A percentile compares a stretch with the other conserved stretches of the same genome.
These are phyloP conservation scores for Gonapodya prolifera DNA, from an alignment of 192 early-diverging fungal species.

Conservation along the genomic window DNA sequence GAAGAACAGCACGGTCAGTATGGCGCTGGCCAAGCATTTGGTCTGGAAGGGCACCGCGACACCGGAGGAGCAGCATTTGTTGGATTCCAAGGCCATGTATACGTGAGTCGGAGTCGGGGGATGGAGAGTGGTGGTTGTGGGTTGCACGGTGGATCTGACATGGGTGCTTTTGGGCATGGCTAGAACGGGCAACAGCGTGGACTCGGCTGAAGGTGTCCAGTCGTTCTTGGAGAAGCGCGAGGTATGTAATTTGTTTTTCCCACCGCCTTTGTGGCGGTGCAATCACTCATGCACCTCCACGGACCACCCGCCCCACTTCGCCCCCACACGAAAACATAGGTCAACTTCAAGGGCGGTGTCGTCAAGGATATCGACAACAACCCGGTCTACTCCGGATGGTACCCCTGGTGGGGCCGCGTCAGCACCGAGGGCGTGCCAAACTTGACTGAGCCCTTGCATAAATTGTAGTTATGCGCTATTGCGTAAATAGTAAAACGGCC, in stretches of 20 bases:
- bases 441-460: neutral
- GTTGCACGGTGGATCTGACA: neutral
- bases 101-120: neutral
- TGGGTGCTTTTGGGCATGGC: neutral
- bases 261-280: no score
- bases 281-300: no score
- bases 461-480: neutral
- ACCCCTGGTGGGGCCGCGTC: neutral
- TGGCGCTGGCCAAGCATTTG: neutral
- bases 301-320: no score
- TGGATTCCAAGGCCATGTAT: slow-evolving; percentile 12
- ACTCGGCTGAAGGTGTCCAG: slow-evolving; percentile 9
- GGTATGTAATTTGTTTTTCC: no score
- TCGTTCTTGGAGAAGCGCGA: slow-evolving; percentile 11
- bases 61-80: slow-evolving; percentile 12
- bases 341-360: neutral
- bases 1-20: neutral
- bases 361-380: neutral
- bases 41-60: slow-evolving; percentile 5
- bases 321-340: no score
- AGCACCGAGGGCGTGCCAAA: neutral
- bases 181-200: slow-evolving; percentile 5
- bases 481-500: no score
- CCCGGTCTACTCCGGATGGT: neutral
- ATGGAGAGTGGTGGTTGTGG: neutral